Percentiles rank a stretch among this genome's conserved stretches.
Conservation (phyloP, 2,329 filamentous ascomycete genomes). For the Cadophora sp. region DNA sequence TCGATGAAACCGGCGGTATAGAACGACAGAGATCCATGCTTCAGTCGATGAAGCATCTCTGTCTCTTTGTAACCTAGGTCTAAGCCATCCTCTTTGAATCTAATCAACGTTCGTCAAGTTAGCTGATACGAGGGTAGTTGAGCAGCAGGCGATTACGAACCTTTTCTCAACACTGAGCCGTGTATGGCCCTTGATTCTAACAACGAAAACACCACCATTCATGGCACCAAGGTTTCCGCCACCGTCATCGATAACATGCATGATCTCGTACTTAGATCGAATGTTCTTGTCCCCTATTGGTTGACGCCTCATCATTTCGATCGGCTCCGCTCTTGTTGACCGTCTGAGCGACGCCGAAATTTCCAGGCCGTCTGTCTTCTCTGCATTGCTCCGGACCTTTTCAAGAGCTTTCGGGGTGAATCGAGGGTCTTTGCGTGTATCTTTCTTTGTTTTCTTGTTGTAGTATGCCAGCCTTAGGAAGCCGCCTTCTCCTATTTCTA, state of each 20-base stretch:
- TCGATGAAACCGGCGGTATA: constrained; percentile 37
- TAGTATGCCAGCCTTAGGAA: constrained; percentile 25
- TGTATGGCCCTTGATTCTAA: constrained; percentile 28
- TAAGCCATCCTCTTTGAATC: constrained; percentile 16
- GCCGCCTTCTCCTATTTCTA: neutral
- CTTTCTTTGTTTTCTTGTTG: constrained; percentile 25
- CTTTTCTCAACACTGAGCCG: constrained; percentile 29
- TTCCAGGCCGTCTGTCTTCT: constrained; percentile 4
- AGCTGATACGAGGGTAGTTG: neutral
- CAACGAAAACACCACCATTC: constrained; percentile 42
- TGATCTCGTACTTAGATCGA: constrained; percentile 34
- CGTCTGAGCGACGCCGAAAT: constrained; percentile 18
- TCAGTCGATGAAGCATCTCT: constrained; percentile 34
- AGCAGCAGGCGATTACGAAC: constrained; percentile 9
- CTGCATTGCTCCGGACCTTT: constrained; percentile 21
- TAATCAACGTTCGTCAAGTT: neutral
- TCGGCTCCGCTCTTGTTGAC: neutral
- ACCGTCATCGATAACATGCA: constrained; percentile 38
- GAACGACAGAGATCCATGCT: constrained; percentile 35
- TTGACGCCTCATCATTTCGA: constrained; percentile 20
- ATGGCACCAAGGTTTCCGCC: constrained; percentile 38
- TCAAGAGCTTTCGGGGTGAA: constrained; percentile 10
- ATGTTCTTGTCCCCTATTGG: constrained; percentile 25
- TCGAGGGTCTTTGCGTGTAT: constrained; percentile 25
- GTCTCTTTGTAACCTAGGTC: constrained; percentile 32